Conservation (phyloP, 2,329 filamentous ascomycete genomes). For the Pseudopithomyces maydicus region DNA sequence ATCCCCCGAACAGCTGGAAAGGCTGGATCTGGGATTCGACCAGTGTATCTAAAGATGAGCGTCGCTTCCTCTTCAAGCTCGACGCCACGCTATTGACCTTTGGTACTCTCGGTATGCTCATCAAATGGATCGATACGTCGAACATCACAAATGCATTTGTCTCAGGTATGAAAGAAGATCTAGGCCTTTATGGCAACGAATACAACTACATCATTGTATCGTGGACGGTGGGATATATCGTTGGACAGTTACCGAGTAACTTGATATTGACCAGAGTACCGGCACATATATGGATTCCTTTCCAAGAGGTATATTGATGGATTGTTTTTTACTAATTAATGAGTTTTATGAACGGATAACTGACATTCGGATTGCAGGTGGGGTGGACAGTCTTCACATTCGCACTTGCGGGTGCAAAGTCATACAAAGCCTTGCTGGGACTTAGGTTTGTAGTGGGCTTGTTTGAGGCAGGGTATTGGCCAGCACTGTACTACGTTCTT, state of each 20-base stretch:
- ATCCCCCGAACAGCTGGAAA: no score
- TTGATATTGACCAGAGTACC: conserved; percentile 24
- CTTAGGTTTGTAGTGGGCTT: conserved; percentile 15
- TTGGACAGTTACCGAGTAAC: conserved; percentile 28
- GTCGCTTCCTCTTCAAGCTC: conserved; percentile 31
- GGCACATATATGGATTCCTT: background rate
- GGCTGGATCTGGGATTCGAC: conserved; percentile 22
- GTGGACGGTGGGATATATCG: conserved; percentile 66
- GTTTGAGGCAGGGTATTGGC: conserved; percentile 20
- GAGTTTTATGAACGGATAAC: no score
- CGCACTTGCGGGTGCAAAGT: conserved; percentile 21
- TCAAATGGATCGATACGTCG: conserved; percentile 30
- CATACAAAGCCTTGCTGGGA: conserved; percentile 10
- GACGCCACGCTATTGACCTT: conserved; percentile 54
- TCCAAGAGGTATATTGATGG: background rate
- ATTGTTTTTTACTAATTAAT: no score
- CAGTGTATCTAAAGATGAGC: conserved; percentile 24
- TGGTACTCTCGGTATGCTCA: conserved; percentile 46
- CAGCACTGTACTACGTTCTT: conserved; percentile 18
- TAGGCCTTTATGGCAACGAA: conserved; percentile 25
- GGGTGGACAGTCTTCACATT: conserved; percentile 1
- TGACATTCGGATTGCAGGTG: no score
- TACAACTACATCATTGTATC: conserved; percentile 55
- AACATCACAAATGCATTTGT: conserved; percentile 34
- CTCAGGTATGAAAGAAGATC: conserved; percentile 35